phyloP scores from a whole-genome alignment of 1,139 yeast genomes.

The Saccharomyces hybrid region DNA sequence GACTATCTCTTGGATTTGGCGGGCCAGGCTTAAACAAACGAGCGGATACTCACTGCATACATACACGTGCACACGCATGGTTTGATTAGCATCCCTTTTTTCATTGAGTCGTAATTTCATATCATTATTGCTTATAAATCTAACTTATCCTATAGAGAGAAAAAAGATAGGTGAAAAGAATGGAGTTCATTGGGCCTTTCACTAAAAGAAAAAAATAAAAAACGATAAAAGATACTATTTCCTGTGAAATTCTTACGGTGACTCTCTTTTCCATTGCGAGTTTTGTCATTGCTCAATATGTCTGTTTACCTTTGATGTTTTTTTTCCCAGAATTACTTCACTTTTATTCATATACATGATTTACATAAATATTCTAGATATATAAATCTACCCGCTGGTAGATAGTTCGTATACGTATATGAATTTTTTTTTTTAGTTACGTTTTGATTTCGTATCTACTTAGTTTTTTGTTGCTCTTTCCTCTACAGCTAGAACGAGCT shows the following conservation, averaged over 20 bases:
- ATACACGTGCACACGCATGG: too few relatives aligned
- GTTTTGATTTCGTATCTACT: background rate
- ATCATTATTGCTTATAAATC: background rate
- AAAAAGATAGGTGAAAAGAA: background rate
- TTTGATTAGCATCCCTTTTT: background rate
- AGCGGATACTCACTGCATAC: too few relatives aligned
- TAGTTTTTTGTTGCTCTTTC: too few relatives aligned
- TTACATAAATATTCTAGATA: background rate
- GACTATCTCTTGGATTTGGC: conserved; percentile 23
- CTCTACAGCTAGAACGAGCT: too few relatives aligned
- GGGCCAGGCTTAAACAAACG: background rate
- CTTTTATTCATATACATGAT: background rate
- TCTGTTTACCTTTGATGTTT: background rate
- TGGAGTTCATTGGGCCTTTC: background rate
- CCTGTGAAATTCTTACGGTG: too few relatives aligned
- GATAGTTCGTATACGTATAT: background rate
- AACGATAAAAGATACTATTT: background rate
- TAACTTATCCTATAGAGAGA: background rate
- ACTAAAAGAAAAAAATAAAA: background rate
- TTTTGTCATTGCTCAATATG: background rate
- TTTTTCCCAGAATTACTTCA: background rate
- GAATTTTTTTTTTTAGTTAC: background rate
- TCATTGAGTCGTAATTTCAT: background rate
- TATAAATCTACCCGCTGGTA: background rate
- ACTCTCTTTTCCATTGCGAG: background rate